These are phyloP conservation scores for Medicago lupulina DNA, from an alignment of 306 rosid species.

Conservation along the genomic window DNA sequence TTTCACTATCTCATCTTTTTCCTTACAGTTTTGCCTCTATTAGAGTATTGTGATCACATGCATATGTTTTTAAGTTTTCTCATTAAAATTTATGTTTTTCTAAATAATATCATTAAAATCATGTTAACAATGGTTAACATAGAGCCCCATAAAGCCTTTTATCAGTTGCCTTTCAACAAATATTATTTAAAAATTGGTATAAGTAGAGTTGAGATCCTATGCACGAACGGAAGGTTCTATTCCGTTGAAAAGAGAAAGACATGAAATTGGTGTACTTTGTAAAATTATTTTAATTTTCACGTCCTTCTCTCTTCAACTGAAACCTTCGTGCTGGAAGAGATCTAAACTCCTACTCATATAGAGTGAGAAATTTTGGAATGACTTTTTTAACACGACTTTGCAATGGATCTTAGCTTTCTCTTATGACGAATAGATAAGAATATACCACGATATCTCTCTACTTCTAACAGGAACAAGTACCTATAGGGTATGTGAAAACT, in stretches of 20 bases:
- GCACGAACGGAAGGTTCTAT: too few species aligned
- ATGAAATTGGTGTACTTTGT: neutral
- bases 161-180: neutral
- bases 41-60: too few species aligned
- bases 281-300: neutral
- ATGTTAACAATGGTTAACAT: neutral
- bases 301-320: neutral
- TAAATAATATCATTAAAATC: neutral
- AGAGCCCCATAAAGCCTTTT: neutral
- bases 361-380: neutral
- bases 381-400: neutral
- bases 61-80: too few species aligned
- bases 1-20: neutral
- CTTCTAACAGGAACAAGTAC: neutral
- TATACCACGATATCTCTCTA: neutral
- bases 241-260: neutral
- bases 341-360: neutral
- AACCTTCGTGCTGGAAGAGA: neutral
- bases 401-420: neutral
- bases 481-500: neutral
- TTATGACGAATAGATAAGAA: neutral
- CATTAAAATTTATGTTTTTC: neutral
- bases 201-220: too few species aligned
- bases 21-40: neutral
- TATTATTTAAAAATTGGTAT: neutral